These are phyloP conservation scores for Trichoderma erinaceum DNA, from an alignment of 495 filamentous ascomycete genomes.

Conservation along the genomic window DNA sequence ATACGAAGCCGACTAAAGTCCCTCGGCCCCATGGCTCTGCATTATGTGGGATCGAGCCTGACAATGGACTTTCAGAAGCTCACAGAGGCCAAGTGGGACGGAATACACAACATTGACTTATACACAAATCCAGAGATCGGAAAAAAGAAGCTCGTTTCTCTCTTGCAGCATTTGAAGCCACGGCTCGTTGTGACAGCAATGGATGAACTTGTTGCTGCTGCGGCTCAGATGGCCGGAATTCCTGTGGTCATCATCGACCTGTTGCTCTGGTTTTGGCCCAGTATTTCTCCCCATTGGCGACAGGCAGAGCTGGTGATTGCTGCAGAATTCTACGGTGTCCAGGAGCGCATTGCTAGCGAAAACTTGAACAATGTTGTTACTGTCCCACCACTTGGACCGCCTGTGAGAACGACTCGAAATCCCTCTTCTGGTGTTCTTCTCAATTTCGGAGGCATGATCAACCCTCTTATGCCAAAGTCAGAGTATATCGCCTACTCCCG, in stretches of 20 bases:
- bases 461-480: slow-evolving; percentile 1
- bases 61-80: slow-evolving; percentile 5
- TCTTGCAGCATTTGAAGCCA: not conserved
- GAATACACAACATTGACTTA: not conserved
- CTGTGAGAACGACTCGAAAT: not conserved
- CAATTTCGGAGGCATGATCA: slow-evolving; percentile 9
- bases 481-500: not conserved
- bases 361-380: not conserved
- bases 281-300: not conserved
- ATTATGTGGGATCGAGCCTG: slow-evolving; percentile 2
- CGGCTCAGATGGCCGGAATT: not conserved
- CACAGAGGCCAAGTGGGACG: not conserved
- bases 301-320: not conserved
- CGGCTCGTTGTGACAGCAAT: not conserved
- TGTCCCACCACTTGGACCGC: not conserved
- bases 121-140: not conserved
- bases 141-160: slow-evolving; percentile 1
- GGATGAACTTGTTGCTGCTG: slow-evolving; percentile 8
- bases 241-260: slow-evolving; percentile 8
- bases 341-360: not conserved
- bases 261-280: not conserved
- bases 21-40: not conserved
- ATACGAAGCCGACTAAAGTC: not conserved
- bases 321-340: not conserved
- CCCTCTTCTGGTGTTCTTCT: not conserved